phyloP scores from a whole-genome alignment of 768 basidiomycete genomes.

The Xanthoconium purpureum region DNA sequence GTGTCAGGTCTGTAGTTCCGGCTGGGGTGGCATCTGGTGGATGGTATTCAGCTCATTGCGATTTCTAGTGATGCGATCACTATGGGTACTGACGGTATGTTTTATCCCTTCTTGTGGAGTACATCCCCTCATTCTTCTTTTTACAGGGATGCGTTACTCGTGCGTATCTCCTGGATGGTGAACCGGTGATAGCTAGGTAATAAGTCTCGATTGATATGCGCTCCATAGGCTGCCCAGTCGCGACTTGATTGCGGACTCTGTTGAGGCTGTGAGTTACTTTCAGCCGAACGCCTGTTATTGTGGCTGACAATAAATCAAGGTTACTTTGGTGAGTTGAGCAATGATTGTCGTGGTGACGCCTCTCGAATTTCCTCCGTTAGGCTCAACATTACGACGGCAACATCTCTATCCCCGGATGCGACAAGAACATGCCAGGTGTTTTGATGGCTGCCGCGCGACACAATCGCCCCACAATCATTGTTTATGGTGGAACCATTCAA shows the following conservation, averaged over 20 bases:
- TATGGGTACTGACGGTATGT: slow-evolving; percentile 81
- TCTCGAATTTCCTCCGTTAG: slow-evolving; percentile 32
- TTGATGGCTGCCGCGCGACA: slow-evolving; percentile 83
- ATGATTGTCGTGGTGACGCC: background rate
- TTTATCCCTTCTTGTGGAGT: background rate
- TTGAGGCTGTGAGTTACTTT: slow-evolving; percentile 61
- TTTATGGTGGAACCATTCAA: slow-evolving; percentile 85
- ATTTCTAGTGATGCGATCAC: slow-evolving; percentile 74
- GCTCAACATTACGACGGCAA: slow-evolving; percentile 89
- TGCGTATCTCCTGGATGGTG: slow-evolving; percentile 35
- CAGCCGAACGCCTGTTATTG: background rate
- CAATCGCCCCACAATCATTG: slow-evolving; percentile 83
- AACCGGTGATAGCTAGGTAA: background rate
- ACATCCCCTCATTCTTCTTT: background rate
- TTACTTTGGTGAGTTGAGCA: slow-evolving; percentile 47
- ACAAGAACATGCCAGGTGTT: slow-evolving; percentile 92
- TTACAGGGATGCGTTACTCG: slow-evolving; percentile 83
- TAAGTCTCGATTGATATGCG: background rate
- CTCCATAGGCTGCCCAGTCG: slow-evolving; percentile 69
- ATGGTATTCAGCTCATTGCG: background rate
- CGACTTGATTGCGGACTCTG: slow-evolving; percentile 86
- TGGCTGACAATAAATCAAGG: slow-evolving; percentile 34
- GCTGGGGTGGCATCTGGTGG: background rate
- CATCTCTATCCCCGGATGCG: slow-evolving; percentile 83
- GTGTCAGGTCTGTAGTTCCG: slow-evolving; percentile 58